These are phyloP conservation scores for Colletotrichum gigasporum DNA, from an alignment of 2,329 filamentous ascomycete species.

Conservation along the genomic window DNA sequence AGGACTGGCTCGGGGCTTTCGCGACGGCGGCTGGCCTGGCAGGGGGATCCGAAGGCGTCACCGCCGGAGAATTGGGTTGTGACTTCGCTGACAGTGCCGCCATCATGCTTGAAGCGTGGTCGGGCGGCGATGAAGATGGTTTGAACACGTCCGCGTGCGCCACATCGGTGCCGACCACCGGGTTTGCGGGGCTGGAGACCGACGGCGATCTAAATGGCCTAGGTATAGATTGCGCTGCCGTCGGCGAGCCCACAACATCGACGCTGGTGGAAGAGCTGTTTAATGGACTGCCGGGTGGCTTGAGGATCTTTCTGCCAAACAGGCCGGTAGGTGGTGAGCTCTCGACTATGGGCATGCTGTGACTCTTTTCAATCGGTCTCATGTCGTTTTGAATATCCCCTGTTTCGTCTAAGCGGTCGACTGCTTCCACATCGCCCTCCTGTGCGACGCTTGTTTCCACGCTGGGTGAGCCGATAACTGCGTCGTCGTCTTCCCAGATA, in stretches of 20 bases:
- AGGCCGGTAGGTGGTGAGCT: conserved; percentile 50
- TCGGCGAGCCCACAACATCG: conserved; percentile 50
- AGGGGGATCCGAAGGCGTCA: conserved; percentile 49
- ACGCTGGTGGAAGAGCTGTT: conserved; percentile 58
- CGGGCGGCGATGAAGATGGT: conserved; percentile 63
- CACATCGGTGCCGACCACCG: conserved; percentile 73
- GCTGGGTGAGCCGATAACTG: conserved; percentile 48
- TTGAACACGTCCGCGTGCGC: conserved; percentile 73
- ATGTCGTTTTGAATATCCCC: conserved; percentile 49
- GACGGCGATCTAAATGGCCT: conserved; percentile 59
- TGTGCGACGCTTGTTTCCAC: conserved; percentile 51
- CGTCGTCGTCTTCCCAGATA: conserved; percentile 73
- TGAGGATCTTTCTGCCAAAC: conserved; percentile 60
- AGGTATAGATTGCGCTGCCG: conserved; percentile 42
- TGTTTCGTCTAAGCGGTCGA: conserved; percentile 53
- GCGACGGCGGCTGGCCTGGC: conserved; percentile 47
- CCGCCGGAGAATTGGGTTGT: conserved; percentile 61
- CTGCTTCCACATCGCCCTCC: conserved; percentile 58
- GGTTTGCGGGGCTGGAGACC: conserved; percentile 69
- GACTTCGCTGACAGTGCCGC: conserved; percentile 73
- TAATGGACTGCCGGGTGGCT: conserved; percentile 41
- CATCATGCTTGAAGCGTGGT: conserved; percentile 72
- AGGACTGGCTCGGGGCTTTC: conserved; percentile 57
- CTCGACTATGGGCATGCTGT: conserved; percentile 58
- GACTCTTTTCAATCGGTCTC: conserved; percentile 64